phyloP scores from a whole-genome alignment of 2,329 filamentous ascomycete species.

The Lasiodiplodia hormozganensis region DNA sequence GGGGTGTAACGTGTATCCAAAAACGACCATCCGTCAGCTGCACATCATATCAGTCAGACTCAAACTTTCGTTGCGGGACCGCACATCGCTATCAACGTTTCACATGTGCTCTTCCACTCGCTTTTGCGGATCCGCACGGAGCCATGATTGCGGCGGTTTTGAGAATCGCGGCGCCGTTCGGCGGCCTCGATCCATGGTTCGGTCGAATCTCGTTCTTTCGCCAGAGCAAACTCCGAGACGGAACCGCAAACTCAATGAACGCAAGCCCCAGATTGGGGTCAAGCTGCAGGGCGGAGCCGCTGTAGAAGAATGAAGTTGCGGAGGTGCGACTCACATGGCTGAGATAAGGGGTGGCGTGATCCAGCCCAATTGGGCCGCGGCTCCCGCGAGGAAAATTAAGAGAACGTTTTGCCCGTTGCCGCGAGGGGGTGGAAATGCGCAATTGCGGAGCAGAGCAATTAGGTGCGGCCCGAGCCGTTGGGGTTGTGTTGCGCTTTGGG shows the following conservation, averaged over 20 bases:
- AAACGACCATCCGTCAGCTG: not conserved
- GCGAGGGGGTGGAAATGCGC: not conserved
- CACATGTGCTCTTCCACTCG: not conserved
- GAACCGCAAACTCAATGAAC: not conserved
- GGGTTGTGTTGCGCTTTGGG: not conserved
- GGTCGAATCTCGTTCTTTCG: not conserved
- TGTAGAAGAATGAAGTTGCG: slow-evolving; percentile 13
- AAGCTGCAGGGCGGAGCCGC: slow-evolving; percentile 8
- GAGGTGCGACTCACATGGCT: not conserved
- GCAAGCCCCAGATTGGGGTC: not conserved
- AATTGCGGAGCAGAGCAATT: slow-evolving; percentile 2
- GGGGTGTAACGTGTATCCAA: not conserved
- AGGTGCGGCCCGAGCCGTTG: slow-evolving; percentile 3
- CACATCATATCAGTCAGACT: not conserved
- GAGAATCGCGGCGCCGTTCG: not conserved
- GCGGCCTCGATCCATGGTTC: not conserved
- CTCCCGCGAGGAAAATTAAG: not conserved
- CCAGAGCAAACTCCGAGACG: not conserved
- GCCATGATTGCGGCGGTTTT: slow-evolving; percentile 2
- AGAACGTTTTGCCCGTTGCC: not conserved
- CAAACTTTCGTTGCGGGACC: slow-evolving; percentile 3
- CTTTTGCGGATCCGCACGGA: not conserved
- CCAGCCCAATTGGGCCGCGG: not conserved
- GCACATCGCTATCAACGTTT: not conserved
- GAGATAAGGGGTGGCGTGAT: slow-evolving; percentile 6